Percentiles rank a stretch among this genome's conserved stretches.
phyloP scores from a whole-genome alignment of 805 yeast species.

The Kregervanrija fluxuum region DNA sequence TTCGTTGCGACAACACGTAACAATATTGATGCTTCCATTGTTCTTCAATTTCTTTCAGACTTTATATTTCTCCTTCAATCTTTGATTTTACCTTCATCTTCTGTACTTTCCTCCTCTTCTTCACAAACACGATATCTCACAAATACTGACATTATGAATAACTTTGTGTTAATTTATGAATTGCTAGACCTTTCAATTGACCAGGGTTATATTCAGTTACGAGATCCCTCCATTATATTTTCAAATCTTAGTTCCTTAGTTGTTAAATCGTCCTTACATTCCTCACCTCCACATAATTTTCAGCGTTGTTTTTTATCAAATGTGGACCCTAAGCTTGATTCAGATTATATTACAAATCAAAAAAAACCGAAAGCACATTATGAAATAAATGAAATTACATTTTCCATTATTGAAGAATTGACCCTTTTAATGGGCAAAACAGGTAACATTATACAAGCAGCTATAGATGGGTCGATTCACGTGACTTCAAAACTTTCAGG shows the following conservation, averaged over 20 bases:
- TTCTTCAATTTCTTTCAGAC: constrained; percentile 71
- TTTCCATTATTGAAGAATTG: constrained; percentile 71
- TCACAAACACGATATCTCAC: constrained; percentile 29
- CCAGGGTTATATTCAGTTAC: constrained; percentile 68
- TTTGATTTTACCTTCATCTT: constrained; percentile 6
- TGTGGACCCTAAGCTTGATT: not conserved
- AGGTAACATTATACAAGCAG: constrained; percentile 58
- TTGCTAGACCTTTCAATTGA: constrained; percentile 69
- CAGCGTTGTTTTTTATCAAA: not conserved
- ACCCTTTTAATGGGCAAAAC: constrained; percentile 60
- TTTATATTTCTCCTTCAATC: constrained; percentile 47
- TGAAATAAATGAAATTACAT: constrained; percentile 70
- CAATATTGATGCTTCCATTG: constrained; percentile 74
- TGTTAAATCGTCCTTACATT: constrained; percentile 2
- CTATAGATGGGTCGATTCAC: constrained; percentile 68
- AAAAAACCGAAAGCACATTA: constrained; percentile 62
- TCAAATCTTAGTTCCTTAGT: constrained; percentile 23
- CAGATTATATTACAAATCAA: constrained; percentile 6
- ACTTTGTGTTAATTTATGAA: constrained; percentile 68
- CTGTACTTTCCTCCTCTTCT: too few species aligned
- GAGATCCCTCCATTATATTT: constrained; percentile 42
- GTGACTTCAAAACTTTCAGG: constrained; percentile 73
- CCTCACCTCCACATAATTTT: not conserved
- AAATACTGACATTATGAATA: constrained; percentile 50
- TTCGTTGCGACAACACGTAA: constrained; percentile 84